A percentile compares a stretch with the other conserved stretches of the same genome.
Evolutionary conservation across 257 asterid species (phyloP).

Genomic region (Plantago ovata): DNA sequence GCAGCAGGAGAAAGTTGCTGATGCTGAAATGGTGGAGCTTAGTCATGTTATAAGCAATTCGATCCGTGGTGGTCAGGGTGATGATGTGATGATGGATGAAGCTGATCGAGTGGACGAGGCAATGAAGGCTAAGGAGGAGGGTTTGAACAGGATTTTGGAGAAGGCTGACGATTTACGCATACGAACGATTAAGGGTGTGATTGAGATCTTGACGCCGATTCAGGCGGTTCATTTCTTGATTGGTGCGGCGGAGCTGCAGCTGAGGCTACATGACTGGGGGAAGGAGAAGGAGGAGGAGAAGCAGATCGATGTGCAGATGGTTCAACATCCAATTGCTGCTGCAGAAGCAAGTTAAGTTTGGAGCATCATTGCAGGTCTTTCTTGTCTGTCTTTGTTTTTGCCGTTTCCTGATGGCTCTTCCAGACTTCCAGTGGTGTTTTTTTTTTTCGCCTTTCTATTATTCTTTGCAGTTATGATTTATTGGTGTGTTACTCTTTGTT

Average conservation of each 20-base stretch:
- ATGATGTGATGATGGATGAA: background rate
- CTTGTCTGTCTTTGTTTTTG: too few relatives aligned
- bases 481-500: too few relatives aligned
- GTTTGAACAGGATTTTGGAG: conserved; percentile 21
- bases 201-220: conserved; percentile 22
- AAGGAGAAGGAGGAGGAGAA: conserved; percentile 22
- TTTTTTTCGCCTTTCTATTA: too few relatives aligned
- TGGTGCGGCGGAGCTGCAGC: conserved; percentile 49
- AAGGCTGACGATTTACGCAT: conserved; percentile 42
- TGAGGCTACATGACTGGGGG: conserved; percentile 51
- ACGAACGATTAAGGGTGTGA: conserved; percentile 24
- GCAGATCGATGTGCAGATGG: background rate
- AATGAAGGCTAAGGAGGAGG: conserved; percentile 29
- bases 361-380: background rate
- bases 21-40: conserved; percentile 32
- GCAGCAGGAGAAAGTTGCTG: conserved; percentile 37
- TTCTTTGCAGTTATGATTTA: too few relatives aligned
- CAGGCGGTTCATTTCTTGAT: conserved; percentile 44
- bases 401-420: too few relatives aligned
- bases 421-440: too few relatives aligned
- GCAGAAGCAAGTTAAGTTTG: background rate
- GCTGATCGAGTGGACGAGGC: conserved; percentile 6
- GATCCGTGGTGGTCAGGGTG: background rate
- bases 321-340: background rate
- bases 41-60: conserved; percentile 22